These are phyloP conservation scores for Vitis rotundifolia DNA, from an alignment of 164 flowering plant genomes.

Conservation along the genomic window DNA sequence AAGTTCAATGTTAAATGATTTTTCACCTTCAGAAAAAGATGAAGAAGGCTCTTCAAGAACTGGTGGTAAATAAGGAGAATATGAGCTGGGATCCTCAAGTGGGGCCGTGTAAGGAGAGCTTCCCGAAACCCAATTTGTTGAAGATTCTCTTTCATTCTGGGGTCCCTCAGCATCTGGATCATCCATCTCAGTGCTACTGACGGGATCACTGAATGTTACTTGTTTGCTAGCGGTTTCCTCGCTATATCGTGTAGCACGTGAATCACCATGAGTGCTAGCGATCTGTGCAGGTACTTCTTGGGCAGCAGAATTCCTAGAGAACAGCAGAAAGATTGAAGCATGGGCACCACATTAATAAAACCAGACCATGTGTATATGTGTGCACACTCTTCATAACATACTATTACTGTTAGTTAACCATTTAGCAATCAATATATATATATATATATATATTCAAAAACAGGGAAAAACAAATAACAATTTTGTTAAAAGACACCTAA, in stretches of 20 bases:
- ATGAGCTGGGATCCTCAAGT: slow-evolving; percentile 64
- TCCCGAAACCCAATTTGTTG: slow-evolving; percentile 69
- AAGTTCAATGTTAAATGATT: background rate
- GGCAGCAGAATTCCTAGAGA: slow-evolving; percentile 41
- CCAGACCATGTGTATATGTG: background rate
- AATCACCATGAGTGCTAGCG: slow-evolving; percentile 26
- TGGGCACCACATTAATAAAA: background rate
- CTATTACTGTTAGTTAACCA: background rate
- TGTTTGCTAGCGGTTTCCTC: slow-evolving; percentile 52
- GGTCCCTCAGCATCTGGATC: slow-evolving; percentile 46
- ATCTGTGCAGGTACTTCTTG: slow-evolving; percentile 37
- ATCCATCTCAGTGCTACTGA: slow-evolving; percentile 59
- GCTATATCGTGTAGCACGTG: slow-evolving; percentile 26
- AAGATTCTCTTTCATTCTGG: slow-evolving; percentile 54
- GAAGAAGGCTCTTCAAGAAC: slow-evolving; percentile 96
- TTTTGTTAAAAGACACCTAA: too few relatives aligned
- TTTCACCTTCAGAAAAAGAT: slow-evolving; percentile 84
- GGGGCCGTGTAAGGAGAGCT: slow-evolving; percentile 47
- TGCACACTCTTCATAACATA: background rate
- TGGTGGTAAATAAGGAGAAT: slow-evolving; percentile 75
- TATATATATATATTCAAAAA: background rate
- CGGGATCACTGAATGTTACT: slow-evolving; percentile 64
- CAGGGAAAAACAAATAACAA: too few relatives aligned
- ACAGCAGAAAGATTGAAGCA: background rate
- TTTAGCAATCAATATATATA: background rate